Percentiles rank a stretch among this genome's conserved stretches.
phyloP scores from a whole-genome alignment of 306 rosid species.

The Inga leiocalycina region DNA sequence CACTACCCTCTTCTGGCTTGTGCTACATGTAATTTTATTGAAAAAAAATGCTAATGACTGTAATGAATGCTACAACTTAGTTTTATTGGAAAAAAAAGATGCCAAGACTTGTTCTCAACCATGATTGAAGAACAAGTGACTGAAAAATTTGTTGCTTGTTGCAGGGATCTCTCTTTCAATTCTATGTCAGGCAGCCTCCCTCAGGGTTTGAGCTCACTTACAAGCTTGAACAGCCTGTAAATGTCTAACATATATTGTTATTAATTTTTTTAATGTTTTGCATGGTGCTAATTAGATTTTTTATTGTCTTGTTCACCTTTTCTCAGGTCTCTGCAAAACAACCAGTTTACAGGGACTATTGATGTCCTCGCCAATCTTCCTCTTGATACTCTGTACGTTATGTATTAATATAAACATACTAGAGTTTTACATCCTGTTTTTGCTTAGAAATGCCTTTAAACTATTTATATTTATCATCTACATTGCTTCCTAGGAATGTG shows the following conservation, averaged over 20 bases:
- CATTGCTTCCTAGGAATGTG: constrained; percentile 66
- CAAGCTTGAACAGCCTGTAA: constrained; percentile 71
- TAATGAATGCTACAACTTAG: background rate
- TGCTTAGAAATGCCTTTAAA: constrained; percentile 1
- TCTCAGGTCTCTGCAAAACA: constrained; percentile 80
- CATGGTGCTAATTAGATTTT: constrained; percentile 34
- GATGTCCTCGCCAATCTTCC: constrained; percentile 85
- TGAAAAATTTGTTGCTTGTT: constrained; percentile 36
- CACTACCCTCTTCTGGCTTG: constrained; percentile 12
- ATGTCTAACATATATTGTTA: constrained; percentile 25
- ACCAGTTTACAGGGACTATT: constrained; percentile 85
- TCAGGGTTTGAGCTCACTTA: constrained; percentile 75
- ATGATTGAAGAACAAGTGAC: constrained; percentile 20
- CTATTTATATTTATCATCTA: constrained; percentile 27
- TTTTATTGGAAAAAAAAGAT: background rate
- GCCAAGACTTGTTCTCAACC: constrained; percentile 23
- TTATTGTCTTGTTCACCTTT: constrained; percentile 35
- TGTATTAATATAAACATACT: constrained; percentile 23
- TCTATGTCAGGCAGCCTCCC: constrained; percentile 77
- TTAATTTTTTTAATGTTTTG: background rate
- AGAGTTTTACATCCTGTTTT: constrained; percentile 27
- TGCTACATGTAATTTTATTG: constrained; percentile 10
- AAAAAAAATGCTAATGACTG: background rate
- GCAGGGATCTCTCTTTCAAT: constrained; percentile 96
- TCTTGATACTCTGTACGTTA: constrained; percentile 68